Conservation (phyloP, 139 green algal genomes). For the Helicosporidium sp. region DNA sequence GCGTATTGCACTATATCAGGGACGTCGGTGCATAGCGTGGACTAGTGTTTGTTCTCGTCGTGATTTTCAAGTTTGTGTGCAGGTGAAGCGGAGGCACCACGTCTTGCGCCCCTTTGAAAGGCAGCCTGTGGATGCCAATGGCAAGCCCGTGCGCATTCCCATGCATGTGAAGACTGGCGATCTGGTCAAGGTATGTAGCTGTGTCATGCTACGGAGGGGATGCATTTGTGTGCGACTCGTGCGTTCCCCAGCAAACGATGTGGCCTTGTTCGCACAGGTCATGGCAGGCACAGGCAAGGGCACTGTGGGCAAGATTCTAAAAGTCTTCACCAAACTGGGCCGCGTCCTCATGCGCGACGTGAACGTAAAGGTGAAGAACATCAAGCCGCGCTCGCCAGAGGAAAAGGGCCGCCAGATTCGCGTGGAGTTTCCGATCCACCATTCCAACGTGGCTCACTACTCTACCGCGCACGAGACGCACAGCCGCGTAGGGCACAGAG, state of each 20-base stretch:
- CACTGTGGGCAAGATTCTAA: slow-evolving; percentile 63
- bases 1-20: no score
- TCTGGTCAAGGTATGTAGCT: slow-evolving; percentile 39
- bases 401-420: slow-evolving; percentile 66
- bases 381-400: slow-evolving; percentile 35
- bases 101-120: no score
- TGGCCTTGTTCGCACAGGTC: slow-evolving; percentile 30
- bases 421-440: slow-evolving; percentile 74
- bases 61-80: no score
- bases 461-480: slow-evolving; percentile 47
- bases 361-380: slow-evolving; percentile 80
- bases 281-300: slow-evolving; percentile 86
- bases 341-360: slow-evolving; percentile 73
- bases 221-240: no score
- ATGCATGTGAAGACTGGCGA: slow-evolving; percentile 84
- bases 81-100: no score
- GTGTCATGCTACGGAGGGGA: no score
- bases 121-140: slow-evolving; percentile 58
- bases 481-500: slow-evolving; percentile 42
- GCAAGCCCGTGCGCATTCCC: slow-evolving; percentile 46
- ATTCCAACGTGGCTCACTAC: slow-evolving; percentile 92
- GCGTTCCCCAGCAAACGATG: not conserved
- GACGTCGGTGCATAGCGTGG: no score
- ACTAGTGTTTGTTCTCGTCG: no score
- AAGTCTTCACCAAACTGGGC: slow-evolving; percentile 51